Evolutionary conservation across 129 eudicot genomes (phyloP), one percentile per base, ranked within the genome.

Genomic region (Logfia minima): DNA sequence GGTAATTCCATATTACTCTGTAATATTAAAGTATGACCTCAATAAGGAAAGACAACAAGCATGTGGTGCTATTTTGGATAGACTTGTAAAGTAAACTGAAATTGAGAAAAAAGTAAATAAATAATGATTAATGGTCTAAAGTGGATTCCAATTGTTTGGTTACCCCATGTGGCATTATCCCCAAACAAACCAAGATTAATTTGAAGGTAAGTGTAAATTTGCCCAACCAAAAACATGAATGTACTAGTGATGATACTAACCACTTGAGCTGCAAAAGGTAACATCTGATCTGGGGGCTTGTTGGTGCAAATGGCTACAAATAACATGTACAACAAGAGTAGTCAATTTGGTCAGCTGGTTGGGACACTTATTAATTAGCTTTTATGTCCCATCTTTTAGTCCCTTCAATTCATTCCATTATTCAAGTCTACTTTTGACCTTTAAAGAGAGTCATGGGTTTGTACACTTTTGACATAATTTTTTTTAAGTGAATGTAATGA

Each of bases 261-360:
- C 95, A 93, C 98, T 93, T 87, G 96, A 74, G 97, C 81, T 72
- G 98, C 98, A 83, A 92, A 92, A 29, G 94, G 89, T 84, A 92
- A 65, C 96, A 92, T 88, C 76, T 77, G 85, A 63, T 92, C 96
- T 39, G 96, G 90, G 18, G 90, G 86, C 88, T 85, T 88, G 84
- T 86, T 85, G 76, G 87, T 77, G 77, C 96, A 92, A 69, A 92
- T 83, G 81, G 90, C 98, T 92, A 81, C 88, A 86, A 35, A 72
- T 41, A 34, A 80, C n/a, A 70, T 48, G 58, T 41, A 77, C 43
- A 80, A 61, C 73, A 70, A 66, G 80, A 64, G 37, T 71, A 8
- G 74, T 80, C 84, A 60, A 80, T 76, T 28, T 68, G 9, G 14
- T 56, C 65, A 83, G 48, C 67, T 66, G 79, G 69, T 77, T 58